A percentile compares a stretch with the other conserved stretches of the same genome.
Evolutionary conservation across 306 rosid genomes (phyloP).

Genomic region (Datisca glomerata): DNA sequence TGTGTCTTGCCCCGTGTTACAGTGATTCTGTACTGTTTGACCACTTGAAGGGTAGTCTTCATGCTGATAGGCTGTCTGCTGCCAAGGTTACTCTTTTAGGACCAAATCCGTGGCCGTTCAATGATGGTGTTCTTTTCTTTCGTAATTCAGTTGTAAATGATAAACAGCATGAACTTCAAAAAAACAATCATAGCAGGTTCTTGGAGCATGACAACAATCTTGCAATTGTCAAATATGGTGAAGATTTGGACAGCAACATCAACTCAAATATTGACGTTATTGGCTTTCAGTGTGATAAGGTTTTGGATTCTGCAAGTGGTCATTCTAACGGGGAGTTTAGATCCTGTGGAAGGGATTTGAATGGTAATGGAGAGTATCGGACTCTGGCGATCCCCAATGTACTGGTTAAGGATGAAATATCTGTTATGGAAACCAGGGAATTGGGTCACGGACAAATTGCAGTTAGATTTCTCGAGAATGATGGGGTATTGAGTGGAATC

Average conservation of each 20-base stretch:
- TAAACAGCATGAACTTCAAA: slow-evolving; percentile 16
- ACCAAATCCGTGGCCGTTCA: slow-evolving; percentile 87
- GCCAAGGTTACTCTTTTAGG: slow-evolving; percentile 64
- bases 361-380: slow-evolving; percentile 13
- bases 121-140: slow-evolving; percentile 78
- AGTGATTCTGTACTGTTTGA: slow-evolving; percentile 58
- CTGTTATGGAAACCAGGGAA: slow-evolving; percentile 37
- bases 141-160: slow-evolving; percentile 28
- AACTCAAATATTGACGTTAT: slow-evolving; percentile 9
- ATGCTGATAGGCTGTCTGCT: slow-evolving; percentile 38
- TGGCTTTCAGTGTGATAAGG: slow-evolving; percentile 14
- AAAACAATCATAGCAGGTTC: slow-evolving; percentile 24
- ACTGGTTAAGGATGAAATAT: slow-evolving; percentile 41
- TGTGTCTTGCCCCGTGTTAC: slow-evolving; percentile 70
- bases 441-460: slow-evolving; percentile 62
- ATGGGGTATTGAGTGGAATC: slow-evolving; percentile 24
- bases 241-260: slow-evolving; percentile 8
- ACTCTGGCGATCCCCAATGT: slow-evolving; percentile 42
- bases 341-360: slow-evolving; percentile 14
- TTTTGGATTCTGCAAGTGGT: slow-evolving; percentile 8
- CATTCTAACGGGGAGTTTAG: slow-evolving; percentile 22
- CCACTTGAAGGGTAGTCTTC: slow-evolving; percentile 84
- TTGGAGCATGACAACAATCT: slow-evolving; percentile 36
- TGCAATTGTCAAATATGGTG: slow-evolving; percentile 54
- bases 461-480: slow-evolving; percentile 55